Conservation (phyloP, 2,329 filamentous ascomycete species). For the Penicillium frequentans region DNA sequence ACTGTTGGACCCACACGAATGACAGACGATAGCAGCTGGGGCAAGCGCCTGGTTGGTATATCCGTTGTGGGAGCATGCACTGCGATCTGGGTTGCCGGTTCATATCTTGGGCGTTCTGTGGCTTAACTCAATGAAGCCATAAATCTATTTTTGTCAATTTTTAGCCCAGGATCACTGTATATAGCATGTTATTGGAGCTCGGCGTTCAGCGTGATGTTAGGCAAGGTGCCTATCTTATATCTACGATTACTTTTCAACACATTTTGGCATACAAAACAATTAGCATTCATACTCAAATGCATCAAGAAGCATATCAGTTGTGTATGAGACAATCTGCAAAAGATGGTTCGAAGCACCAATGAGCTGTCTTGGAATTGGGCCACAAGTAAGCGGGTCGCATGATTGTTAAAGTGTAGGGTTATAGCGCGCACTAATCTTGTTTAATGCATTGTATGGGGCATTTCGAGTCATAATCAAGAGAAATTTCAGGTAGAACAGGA, state of each 20-base stretch:
- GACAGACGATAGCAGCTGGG: slow-evolving; percentile 66
- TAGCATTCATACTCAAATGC: too few relatives aligned
- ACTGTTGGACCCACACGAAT: slow-evolving; percentile 57
- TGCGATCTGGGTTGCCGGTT: slow-evolving; percentile 38
- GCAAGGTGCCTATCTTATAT: background rate
- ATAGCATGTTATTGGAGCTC: slow-evolving; percentile 15
- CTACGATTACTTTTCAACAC: background rate
- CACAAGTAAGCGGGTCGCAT: background rate
- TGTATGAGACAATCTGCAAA: too few relatives aligned
- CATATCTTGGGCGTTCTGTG: slow-evolving; percentile 29
- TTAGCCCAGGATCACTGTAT: background rate
- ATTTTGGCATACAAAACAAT: background rate
- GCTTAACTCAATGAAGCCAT: slow-evolving; percentile 1
- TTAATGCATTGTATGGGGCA: too few relatives aligned
- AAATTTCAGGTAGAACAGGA: too few relatives aligned
- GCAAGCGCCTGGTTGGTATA: slow-evolving; percentile 46
- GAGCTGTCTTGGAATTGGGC: background rate
- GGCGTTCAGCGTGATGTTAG: slow-evolving; percentile 5
- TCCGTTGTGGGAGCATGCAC: slow-evolving; percentile 37
- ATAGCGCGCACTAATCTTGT: background rate
- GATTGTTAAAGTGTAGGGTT: background rate
- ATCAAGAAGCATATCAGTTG: background rate
- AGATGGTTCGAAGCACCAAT: background rate
- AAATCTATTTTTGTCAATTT: background rate
- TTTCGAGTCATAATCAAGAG: too few relatives aligned